These are phyloP conservation scores for Podospora bellae-mahoneyi DNA, from an alignment of 495 filamentous ascomycete species.

Conservation along the genomic window DNA sequence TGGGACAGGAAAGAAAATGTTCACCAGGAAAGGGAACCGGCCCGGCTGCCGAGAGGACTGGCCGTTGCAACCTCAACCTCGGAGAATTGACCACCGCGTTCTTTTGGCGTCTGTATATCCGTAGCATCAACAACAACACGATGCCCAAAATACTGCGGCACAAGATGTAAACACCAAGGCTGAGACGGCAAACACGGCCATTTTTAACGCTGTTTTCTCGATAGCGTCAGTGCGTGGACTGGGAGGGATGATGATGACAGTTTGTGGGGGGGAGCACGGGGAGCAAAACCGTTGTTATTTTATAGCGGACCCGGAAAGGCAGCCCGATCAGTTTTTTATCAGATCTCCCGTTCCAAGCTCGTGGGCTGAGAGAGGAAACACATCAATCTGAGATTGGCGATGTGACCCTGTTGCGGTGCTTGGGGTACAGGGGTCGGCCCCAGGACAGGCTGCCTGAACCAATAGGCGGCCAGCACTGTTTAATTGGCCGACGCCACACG, in stretches of 20 bases:
- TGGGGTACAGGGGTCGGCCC: slow-evolving; percentile 6
- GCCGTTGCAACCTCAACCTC: background rate
- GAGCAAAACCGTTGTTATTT: no score
- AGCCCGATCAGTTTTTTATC: background rate
- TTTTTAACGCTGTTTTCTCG: background rate
- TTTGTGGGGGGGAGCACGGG: background rate
- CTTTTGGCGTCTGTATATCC: background rate
- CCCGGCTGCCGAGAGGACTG: background rate
- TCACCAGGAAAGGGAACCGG: background rate
- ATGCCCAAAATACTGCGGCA: background rate
- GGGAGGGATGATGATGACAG: background rate
- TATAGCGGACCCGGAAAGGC: background rate
- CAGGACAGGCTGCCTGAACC: slow-evolving; percentile 26
- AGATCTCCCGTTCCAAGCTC: background rate
- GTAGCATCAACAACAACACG: no score
- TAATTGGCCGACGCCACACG: slow-evolving; percentile 25
- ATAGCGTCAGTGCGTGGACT: background rate
- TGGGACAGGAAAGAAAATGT: background rate
- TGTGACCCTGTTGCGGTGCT: slow-evolving; percentile 2
- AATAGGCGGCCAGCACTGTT: slow-evolving; percentile 18
- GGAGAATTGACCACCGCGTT: background rate
- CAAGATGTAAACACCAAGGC: background rate
- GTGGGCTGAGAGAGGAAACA: background rate
- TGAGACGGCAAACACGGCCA: background rate
- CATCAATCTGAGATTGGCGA: slow-evolving; percentile 8